Conservation (phyloP, 805 yeast species). For the Suhomyces kilbournensis region DNA sequence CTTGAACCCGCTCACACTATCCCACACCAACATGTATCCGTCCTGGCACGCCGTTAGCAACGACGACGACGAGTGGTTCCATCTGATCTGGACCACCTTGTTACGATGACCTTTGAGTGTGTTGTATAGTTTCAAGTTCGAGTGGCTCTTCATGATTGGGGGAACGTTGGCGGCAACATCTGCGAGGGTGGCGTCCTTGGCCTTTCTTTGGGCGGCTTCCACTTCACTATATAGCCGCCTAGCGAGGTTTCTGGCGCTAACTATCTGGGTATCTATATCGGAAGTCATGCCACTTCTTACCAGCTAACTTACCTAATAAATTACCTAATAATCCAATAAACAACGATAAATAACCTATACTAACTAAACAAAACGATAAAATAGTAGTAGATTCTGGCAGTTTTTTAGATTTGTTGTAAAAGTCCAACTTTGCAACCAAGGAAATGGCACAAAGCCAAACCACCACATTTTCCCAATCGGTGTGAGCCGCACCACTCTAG, state of each 20-base stretch:
- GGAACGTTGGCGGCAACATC: slow-evolving; percentile 36
- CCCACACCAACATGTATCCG: slow-evolving; percentile 84
- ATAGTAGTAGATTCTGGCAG: neutral
- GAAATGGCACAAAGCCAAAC: neutral
- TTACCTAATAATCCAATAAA: neutral
- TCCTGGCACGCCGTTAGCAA: slow-evolving; percentile 80
- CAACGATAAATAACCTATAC: too few relatives aligned
- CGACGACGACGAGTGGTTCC: slow-evolving; percentile 62
- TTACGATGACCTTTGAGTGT: slow-evolving; percentile 64
- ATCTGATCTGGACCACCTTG: slow-evolving; percentile 64
- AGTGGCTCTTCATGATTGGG: slow-evolving; percentile 23
- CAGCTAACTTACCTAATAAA: neutral
- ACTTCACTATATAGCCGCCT: slow-evolving; percentile 48
- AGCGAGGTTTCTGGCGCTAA: slow-evolving; percentile 43
- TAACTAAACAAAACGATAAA: too few relatives aligned
- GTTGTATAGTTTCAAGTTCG: slow-evolving; percentile 29
- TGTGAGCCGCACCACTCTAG: too few relatives aligned
- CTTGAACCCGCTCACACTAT: slow-evolving; percentile 68
- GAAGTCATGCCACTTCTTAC: neutral
- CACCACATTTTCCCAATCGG: neutral
- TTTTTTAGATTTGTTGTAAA: too few relatives aligned
- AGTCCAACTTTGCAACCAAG: neutral
- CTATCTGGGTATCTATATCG: slow-evolving; percentile 6
- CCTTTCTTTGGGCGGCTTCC: slow-evolving; percentile 38
- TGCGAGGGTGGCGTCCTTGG: slow-evolving; percentile 45